Base-by-base conservation (phyloP, 2,329 filamentous ascomycete genomes). In the Orbilia brochopaga region DNA sequence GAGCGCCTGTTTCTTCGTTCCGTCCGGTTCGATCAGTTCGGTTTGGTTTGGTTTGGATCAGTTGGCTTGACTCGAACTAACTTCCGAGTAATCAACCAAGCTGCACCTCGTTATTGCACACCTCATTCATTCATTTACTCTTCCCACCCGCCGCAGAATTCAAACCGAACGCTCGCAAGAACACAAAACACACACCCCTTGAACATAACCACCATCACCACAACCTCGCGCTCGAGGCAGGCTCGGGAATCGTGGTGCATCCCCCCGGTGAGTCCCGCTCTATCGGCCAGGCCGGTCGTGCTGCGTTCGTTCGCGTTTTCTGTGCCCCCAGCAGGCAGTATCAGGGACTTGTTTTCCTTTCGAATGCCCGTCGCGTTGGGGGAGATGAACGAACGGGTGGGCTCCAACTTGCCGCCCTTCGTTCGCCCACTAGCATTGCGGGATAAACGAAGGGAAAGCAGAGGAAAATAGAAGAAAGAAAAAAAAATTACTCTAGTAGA, bases 261-360 rank as follows among this genome's bases (percentile, higher is more conserved):
- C 32, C 17, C 15, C 50, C 48, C 32, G 46, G 59, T 58, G 59
- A 59, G 53, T 55, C 8, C 54, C 23, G 11, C 5, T n/a, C 37
- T 17, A 23, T 50, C 61, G 10, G 44, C 63, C 11, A 50, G 54
- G 54, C 51, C 50, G 50, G 32, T 59, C 23, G 4, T 56, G 37
- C 30, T 42, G 58, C 56, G 58, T 55, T 63, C 63, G 63, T 70
- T 70, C 66, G 66, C 66, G 66, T 64, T 62, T 70, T 62, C 37
- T 42, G 56, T 70, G 59, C 59, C 58, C 54, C 53, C 30, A 51
- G 48, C 53, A 32, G 40, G 50, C 59, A 52, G 51, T 70, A 51
- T 70, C 54, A 55, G 54, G 40, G 59, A 64, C 59, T 32, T 70
- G 59, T 70, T 70, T 70, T 64, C 40, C 48, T 64, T 60, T 55